Conservation (phyloP, 768 basidiomycete genomes). For the Lyophyllum decastes region DNA sequence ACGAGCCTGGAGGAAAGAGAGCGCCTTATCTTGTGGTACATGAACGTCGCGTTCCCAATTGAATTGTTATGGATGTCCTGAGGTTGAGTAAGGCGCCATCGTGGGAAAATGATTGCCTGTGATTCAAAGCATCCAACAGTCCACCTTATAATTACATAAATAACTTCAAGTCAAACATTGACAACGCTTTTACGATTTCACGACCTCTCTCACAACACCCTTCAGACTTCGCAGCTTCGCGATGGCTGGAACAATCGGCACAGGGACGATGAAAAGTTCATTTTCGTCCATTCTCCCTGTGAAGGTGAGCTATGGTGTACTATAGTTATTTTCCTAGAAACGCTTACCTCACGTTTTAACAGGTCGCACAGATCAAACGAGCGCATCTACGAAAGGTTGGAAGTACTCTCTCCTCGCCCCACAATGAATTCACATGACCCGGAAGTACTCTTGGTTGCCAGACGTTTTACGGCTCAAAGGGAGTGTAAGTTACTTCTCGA, state of each 20-base stretch:
- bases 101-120: too few species aligned
- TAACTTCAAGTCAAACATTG: background rate
- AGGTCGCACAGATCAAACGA: slow-evolving; percentile 50
- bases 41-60: too few species aligned
- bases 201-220: background rate
- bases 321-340: background rate
- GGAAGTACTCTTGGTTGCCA: slow-evolving; percentile 85
- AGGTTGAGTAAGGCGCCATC: too few species aligned
- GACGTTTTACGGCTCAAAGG: slow-evolving; percentile 85
- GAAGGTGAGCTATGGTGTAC: slow-evolving; percentile 17
- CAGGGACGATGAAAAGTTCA: slow-evolving; percentile 29
- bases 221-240: background rate
- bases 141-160: too few species aligned
- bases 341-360: slow-evolving; percentile 4
- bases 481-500: slow-evolving; percentile 53
- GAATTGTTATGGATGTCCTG: too few species aligned
- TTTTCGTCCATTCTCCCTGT: slow-evolving; percentile 31
- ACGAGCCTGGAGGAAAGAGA: too few species aligned
- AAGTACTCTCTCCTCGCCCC: background rate
- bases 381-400: slow-evolving; percentile 51
- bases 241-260: slow-evolving; percentile 14
- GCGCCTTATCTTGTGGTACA: too few species aligned
- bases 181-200: background rate
- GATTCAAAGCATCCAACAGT: too few species aligned
- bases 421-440: background rate